Percentiles rank a stretch among this genome's conserved stretches.
Evolutionary conservation across 2,329 filamentous ascomycete genomes (phyloP).

Genomic region (Ophiosphaerella narmari): DNA sequence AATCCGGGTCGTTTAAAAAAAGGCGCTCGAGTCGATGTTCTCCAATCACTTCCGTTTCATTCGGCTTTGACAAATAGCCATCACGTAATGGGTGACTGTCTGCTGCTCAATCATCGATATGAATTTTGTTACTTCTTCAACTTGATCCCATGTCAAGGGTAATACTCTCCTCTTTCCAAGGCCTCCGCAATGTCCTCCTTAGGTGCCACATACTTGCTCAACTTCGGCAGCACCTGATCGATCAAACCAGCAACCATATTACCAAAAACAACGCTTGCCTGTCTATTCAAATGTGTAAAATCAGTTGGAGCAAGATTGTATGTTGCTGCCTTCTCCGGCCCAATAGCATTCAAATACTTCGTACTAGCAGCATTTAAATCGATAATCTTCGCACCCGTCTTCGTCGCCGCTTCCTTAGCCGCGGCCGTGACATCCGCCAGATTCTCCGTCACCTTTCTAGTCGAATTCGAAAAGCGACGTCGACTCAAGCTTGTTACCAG

Average conservation of each 20-base stretch:
- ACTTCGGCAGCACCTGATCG: slow-evolving; percentile 7
- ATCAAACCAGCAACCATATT: slow-evolving; percentile 25
- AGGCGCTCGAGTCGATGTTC: too few species aligned
- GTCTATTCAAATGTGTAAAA: slow-evolving; percentile 25
- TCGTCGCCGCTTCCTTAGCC: slow-evolving; percentile 53
- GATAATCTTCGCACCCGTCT: slow-evolving; percentile 47
- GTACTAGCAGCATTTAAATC: slow-evolving; percentile 58
- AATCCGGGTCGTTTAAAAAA: too few species aligned
- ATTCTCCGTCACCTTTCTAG: slow-evolving; percentile 47
- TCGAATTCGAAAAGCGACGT: slow-evolving; percentile 50
- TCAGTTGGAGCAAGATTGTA: slow-evolving; percentile 51
- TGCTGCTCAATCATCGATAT: too few species aligned
- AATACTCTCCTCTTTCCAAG: slow-evolving; percentile 16
- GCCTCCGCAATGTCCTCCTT: slow-evolving; percentile 13
- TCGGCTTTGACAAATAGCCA: too few species aligned
- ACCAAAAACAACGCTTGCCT: slow-evolving; percentile 30
- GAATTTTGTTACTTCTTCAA: too few species aligned
- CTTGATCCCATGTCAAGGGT: slow-evolving; percentile 4
- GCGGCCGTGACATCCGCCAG: slow-evolving; percentile 52
- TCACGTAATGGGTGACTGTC: too few species aligned
- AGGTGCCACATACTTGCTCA: slow-evolving; percentile 19
- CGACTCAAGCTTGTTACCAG: slow-evolving; percentile 61
- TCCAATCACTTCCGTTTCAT: too few species aligned
- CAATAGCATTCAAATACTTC: slow-evolving; percentile 58
- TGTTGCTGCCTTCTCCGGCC: slow-evolving; percentile 50